These are phyloP conservation scores for Agaricales sp. DNA, from an alignment of 1,284 basidiomycete species.

Conservation along the genomic window DNA sequence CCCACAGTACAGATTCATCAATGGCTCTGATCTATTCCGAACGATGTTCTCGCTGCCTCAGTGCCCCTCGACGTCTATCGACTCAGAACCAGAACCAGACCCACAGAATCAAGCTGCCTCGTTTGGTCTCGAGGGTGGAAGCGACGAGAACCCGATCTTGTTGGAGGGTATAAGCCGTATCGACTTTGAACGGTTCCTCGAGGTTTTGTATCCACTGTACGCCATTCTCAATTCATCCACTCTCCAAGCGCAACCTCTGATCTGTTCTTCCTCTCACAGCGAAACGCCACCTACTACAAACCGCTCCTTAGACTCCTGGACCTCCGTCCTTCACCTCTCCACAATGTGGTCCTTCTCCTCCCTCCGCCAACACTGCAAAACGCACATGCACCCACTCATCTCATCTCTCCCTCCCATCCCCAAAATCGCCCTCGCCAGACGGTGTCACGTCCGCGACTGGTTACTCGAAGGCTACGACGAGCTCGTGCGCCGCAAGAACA, in stretches of 20 bases:
- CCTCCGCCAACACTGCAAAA: not conserved
- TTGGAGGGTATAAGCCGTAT: constrained; percentile 17
- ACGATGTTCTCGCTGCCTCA: constrained; percentile 17
- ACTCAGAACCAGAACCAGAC: constrained; percentile 21
- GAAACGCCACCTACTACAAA: not conserved
- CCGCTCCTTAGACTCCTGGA: not conserved
- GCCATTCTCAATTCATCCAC: constrained; percentile 11
- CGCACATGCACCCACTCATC: not conserved
- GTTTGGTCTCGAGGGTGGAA: not conserved
- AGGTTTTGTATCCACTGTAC: constrained; percentile 23
- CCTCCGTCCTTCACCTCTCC: not conserved
- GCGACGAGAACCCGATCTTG: constrained; percentile 16
- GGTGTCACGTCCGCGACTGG: not conserved
- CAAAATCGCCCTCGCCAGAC: not conserved
- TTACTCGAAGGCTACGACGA: not conserved
- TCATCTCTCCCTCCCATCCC: not conserved
- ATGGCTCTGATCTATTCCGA: constrained; percentile 17
- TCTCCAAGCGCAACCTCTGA: too few relatives aligned
- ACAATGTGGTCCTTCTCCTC: not conserved
- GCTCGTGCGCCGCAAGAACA: not conserved
- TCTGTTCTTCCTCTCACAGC: not conserved
- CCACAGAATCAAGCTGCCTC: constrained; percentile 7
- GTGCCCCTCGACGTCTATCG: not conserved
- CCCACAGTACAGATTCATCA: constrained; percentile 17
- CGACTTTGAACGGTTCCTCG: constrained; percentile 23